Conservation (phyloP, 208 protist genomes). For the Acanthamoeba polyphaga region DNA sequence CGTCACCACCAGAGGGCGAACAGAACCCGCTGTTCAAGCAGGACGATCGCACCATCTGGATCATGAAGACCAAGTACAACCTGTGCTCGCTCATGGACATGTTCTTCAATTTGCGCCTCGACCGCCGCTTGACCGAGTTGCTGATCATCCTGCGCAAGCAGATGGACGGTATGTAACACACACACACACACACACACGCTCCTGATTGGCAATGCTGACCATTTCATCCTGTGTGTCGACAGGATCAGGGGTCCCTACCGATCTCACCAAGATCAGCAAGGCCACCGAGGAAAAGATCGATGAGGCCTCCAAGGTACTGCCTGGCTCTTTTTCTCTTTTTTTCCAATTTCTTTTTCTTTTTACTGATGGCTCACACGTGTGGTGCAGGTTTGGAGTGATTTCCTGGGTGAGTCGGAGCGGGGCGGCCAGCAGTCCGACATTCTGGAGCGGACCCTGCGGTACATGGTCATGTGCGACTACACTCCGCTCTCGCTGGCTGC, state of each 20-base stretch:
- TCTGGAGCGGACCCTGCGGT: background rate
- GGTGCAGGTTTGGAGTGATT: background rate
- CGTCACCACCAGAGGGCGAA: background rate
- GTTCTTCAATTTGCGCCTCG: conserved; percentile 70
- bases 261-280: conserved; percentile 50
- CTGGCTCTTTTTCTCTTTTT: background rate
- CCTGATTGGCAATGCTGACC: background rate
- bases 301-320: background rate
- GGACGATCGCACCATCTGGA: conserved; percentile 47
- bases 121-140: conserved; percentile 55
- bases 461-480: conserved; percentile 68
- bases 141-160: conserved; percentile 62
- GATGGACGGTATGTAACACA: background rate
- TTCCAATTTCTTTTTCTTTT: background rate
- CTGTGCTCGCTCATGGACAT: conserved; percentile 68
- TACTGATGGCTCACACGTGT: too few species aligned
- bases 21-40: conserved; percentile 37
- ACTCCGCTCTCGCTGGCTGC: conserved; percentile 40
- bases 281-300: conserved; percentile 49
- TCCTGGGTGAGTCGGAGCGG: background rate
- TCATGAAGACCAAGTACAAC: conserved; percentile 74
- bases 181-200: background rate
- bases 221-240: background rate
- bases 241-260: background rate
- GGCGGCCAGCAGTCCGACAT: background rate